Evolutionary conservation across 441 rosid genomes (phyloP).

Genomic region (Cnidoscolus chayamansa): DNA sequence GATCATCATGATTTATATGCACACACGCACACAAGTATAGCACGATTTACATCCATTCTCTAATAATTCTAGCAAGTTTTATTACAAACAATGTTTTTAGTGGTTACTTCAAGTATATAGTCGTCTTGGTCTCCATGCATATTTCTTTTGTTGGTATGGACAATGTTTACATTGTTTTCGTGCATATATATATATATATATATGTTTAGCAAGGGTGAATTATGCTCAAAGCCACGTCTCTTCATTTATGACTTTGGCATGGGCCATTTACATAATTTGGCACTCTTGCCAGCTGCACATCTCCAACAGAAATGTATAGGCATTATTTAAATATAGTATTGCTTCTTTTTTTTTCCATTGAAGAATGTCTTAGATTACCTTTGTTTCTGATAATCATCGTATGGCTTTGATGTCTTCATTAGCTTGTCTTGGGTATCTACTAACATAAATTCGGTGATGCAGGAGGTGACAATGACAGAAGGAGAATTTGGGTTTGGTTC

Average conservation of each 20-base stretch:
- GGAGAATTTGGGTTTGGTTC: constrained; percentile 43
- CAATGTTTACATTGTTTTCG: too few species aligned
- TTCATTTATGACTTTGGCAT: too few species aligned
- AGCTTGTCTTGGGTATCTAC: constrained; percentile 1
- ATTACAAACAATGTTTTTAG: background rate
- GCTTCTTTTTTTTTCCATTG: background rate
- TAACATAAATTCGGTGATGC: constrained; percentile 27
- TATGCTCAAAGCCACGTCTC: too few species aligned
- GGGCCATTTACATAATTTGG: too few species aligned
- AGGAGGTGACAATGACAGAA: constrained; percentile 44
- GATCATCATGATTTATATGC: background rate
- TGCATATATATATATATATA: too few species aligned
- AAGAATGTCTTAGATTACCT: background rate
- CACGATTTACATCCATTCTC: background rate
- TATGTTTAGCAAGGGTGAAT: too few species aligned
- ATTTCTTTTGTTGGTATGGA: background rate
- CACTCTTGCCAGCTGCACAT: too few species aligned
- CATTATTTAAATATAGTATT: too few species aligned
- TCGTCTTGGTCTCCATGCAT: background rate
- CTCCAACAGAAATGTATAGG: too few species aligned
- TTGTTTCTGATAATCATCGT: background rate
- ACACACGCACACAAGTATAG: background rate
- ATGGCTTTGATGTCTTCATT: background rate
- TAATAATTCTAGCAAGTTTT: background rate
- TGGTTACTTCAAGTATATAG: background rate